phyloP scores from a whole-genome alignment of 2,329 filamentous ascomycete genomes.

The Fusarium fujikuroi region DNA sequence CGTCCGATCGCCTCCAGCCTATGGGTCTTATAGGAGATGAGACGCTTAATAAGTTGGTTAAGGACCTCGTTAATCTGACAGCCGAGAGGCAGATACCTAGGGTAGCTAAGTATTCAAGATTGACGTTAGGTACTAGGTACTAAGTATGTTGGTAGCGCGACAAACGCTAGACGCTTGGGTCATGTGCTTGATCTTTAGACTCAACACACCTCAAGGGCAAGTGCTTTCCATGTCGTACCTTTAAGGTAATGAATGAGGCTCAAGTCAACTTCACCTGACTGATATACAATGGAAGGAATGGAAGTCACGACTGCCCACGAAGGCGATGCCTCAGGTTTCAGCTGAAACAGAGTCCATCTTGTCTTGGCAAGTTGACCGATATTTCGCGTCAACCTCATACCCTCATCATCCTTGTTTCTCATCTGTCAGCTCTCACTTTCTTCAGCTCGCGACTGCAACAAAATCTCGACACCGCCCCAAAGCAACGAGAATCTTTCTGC shows the following conservation, averaged over 20 bases:
- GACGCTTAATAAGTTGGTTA: not conserved
- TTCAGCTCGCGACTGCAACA: slow-evolving; percentile 11
- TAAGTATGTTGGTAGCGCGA: slow-evolving; percentile 20
- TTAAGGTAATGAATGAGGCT: slow-evolving; percentile 4
- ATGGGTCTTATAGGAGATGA: not conserved
- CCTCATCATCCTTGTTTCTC: slow-evolving; percentile 18
- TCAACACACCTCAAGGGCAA: not conserved
- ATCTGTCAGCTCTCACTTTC: slow-evolving; percentile 29
- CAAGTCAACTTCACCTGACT: not conserved
- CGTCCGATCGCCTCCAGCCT: not conserved
- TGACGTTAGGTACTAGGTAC: too few relatives aligned
- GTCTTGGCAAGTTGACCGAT: slow-evolving; percentile 12
- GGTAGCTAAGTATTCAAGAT: too few relatives aligned
- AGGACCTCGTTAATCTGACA: not conserved
- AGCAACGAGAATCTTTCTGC: slow-evolving; percentile 34
- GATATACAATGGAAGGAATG: slow-evolving; percentile 12
- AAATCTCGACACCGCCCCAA: slow-evolving; percentile 19
- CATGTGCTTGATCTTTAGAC: slow-evolving; percentile 13
- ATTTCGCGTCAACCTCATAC: slow-evolving; percentile 12
- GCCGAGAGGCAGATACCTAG: not conserved
- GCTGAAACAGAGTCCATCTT: slow-evolving; percentile 14
- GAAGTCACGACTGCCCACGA: not conserved
- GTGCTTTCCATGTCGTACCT: not conserved
- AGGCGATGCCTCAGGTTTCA: slow-evolving; percentile 18
- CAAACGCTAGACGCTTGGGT: slow-evolving; percentile 32